Evolutionary conservation across 2,329 filamentous ascomycete genomes (phyloP), one percentile per base, ranked within the genome.

Genomic region (Monilinia laxa): DNA sequence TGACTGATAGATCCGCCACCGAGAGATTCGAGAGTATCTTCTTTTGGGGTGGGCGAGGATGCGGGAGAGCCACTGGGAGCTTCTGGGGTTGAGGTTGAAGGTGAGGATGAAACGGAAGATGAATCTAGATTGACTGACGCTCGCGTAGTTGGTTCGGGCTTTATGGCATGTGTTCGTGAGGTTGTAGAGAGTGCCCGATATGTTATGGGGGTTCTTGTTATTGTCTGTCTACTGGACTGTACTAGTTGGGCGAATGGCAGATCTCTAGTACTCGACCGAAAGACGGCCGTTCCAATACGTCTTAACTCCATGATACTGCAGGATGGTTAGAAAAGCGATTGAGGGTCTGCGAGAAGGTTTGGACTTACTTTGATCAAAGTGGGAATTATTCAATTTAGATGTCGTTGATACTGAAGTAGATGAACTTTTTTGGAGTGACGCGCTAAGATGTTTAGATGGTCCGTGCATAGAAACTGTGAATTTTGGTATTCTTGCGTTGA

Each of bases 291-390:
- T 49, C 49, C 58, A 20, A 51, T 54, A 20, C 73, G 71, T 75
- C 76, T 73, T 67, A 78, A 59, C 68, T 78, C 76, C 77, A 78
- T 78, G 65, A 60, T 60, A 35, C 69, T 72, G 40, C 38, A 23
- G 35, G 52, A 35, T 2, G 23, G 71, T 68, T 72, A 70, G 23
- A 63, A 2, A 64, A 62, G 6, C 25, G 47, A 18, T 49, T 64
- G 12, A 18, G 42, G 23, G 23, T 70, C 65, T 68, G 68, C 67
- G 70, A 68, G 51, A 3, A 20, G 2, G 55, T 54, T 62, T 47
- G 54, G 20, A 68, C 71, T 56, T 70, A 74, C 73, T 47, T 67
- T 68, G 67, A 42, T 56, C 45, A 52, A 57, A 67, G 64, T 67
- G 62, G 40, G 11, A 28, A 54, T 58, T 63, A 49, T n/a, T 45